A percentile compares a stretch with the other conserved stretches of the same genome.
phyloP scores from a whole-genome alignment of 1,284 basidiomycete genomes.

The Naganishia albida region DNA sequence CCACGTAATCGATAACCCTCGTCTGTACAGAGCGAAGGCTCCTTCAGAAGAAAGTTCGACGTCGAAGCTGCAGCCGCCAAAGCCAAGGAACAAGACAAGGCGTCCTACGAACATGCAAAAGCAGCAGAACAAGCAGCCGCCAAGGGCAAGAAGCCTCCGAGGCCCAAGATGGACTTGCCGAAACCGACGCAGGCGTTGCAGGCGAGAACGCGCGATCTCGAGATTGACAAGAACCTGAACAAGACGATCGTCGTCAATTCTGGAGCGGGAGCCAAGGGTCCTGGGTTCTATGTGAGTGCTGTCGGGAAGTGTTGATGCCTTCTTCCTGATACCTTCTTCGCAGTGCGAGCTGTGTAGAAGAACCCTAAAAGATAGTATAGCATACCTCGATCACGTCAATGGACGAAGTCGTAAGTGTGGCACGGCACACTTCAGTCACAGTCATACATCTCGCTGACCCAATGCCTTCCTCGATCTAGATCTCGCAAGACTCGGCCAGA shows the following conservation, averaged over 20 bases:
- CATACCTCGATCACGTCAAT: slow-evolving; percentile 95
- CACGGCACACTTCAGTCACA: too few species aligned
- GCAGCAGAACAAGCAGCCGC: slow-evolving; percentile 52
- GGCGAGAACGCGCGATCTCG: slow-evolving; percentile 73
- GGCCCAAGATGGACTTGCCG: slow-evolving; percentile 58
- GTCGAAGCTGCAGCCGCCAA: slow-evolving; percentile 52
- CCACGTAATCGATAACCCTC: neutral
- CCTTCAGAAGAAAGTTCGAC: slow-evolving; percentile 46
- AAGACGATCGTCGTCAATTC: slow-evolving; percentile 91
- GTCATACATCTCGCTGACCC: too few species aligned
- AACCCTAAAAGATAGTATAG: slow-evolving; percentile 89
- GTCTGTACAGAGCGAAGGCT: slow-evolving; percentile 23
- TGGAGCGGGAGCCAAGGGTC: slow-evolving; percentile 66
- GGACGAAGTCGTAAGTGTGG: slow-evolving; percentile 86
- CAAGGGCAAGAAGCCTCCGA: slow-evolving; percentile 77
- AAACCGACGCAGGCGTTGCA: slow-evolving; percentile 89
- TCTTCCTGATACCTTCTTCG: slow-evolving; percentile 42
- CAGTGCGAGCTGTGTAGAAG: slow-evolving; percentile 81
- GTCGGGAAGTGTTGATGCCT: too few species aligned
- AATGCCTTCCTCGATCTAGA: slow-evolving; percentile 60
- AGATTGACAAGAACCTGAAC: slow-evolving; percentile 84
- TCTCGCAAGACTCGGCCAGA: slow-evolving; percentile 81
- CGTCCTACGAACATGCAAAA: slow-evolving; percentile 47
- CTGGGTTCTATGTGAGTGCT: slow-evolving; percentile 70
- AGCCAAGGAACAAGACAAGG: slow-evolving; percentile 52